A percentile compares a stretch with the other conserved stretches of the same genome.
Evolutionary conservation across 2,329 filamentous ascomycete species (phyloP).

Genomic region (Hypoxylon sp.): DNA sequence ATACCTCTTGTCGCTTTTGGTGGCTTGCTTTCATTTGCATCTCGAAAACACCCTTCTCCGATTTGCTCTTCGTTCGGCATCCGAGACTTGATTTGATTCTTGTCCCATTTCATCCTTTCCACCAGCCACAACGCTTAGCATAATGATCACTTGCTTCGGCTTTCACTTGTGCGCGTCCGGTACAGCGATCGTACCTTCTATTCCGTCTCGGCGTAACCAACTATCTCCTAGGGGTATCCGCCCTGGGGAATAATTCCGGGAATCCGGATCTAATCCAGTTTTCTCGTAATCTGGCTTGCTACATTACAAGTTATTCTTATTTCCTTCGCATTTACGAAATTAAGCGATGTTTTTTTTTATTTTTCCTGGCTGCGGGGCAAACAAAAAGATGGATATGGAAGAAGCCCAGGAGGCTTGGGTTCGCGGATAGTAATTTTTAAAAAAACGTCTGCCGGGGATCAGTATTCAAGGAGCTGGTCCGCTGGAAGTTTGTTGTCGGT

Average conservation of each 20-base stretch:
- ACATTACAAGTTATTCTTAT: slow-evolving; percentile 34
- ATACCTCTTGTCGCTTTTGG: slow-evolving; percentile 48
- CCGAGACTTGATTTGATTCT: slow-evolving; percentile 44
- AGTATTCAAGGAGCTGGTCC: slow-evolving; percentile 42
- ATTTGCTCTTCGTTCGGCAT: slow-evolving; percentile 41
- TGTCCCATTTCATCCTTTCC: slow-evolving; percentile 50
- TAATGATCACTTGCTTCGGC: slow-evolving; percentile 62
- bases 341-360: slow-evolving; percentile 45
- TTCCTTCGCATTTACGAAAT: slow-evolving; percentile 44
- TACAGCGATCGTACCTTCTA: slow-evolving; percentile 62
- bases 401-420: slow-evolving; percentile 51
- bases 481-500: slow-evolving; percentile 32
- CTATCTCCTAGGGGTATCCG: no score
- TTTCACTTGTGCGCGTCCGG: slow-evolving; percentile 68
- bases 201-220: slow-evolving; percentile 42
- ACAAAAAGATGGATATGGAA: slow-evolving; percentile 48
- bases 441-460: slow-evolving; percentile 40
- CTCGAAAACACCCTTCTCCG: slow-evolving; percentile 36
- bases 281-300: slow-evolving; percentile 34
- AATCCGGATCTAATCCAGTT: slow-evolving; percentile 38
- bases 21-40: slow-evolving; percentile 38
- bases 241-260: slow-evolving; percentile 38
- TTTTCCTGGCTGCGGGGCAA: slow-evolving; percentile 44
- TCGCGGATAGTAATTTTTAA: slow-evolving; percentile 48
- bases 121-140: slow-evolving; percentile 62